Conservation (phyloP, 768 basidiomycete genomes). For the Pluteus cervinus region DNA sequence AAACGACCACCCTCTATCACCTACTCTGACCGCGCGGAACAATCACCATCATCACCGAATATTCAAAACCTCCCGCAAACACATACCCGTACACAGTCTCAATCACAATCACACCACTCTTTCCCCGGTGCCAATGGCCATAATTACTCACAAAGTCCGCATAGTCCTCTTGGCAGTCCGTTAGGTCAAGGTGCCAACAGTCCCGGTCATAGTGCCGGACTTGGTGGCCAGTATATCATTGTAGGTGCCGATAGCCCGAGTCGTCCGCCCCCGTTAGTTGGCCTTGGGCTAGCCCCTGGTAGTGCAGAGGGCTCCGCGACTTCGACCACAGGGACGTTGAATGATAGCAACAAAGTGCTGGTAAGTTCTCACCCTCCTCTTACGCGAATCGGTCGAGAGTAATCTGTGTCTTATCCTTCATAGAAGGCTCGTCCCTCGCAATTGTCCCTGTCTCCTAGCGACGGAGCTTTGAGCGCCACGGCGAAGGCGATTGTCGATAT, state of each 20-base stretch:
- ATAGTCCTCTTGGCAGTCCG: slow-evolving; percentile 40
- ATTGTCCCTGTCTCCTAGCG: slow-evolving; percentile 55
- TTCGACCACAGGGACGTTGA: not conserved
- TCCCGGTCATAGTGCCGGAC: too few relatives aligned
- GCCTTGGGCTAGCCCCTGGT: slow-evolving; percentile 12
- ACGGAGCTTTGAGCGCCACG: slow-evolving; percentile 44
- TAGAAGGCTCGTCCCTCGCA: slow-evolving; percentile 45
- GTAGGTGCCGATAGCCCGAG: too few relatives aligned
- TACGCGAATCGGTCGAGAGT: too few relatives aligned
- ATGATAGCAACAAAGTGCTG: slow-evolving; percentile 15
- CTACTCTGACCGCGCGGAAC: too few relatives aligned
- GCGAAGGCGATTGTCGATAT: slow-evolving; percentile 29
- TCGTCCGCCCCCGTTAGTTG: too few relatives aligned
- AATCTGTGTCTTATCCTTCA: not conserved
- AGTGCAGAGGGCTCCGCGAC: not conserved
- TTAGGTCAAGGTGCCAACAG: slow-evolving; percentile 7
- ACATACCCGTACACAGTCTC: slow-evolving; percentile 37
- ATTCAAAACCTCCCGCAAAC: too few relatives aligned
- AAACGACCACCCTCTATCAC: slow-evolving; percentile 62
- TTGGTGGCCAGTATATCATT: too few relatives aligned
- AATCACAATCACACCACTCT: slow-evolving; percentile 39
- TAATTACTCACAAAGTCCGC: slow-evolving; percentile 25
- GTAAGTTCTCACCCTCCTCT: slow-evolving; percentile 10
- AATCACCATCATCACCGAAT: too few relatives aligned
- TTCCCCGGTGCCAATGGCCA: slow-evolving; percentile 29